Base-by-base conservation (phyloP, 306 rosid genomes). In the Gillenia trifoliata region DNA sequence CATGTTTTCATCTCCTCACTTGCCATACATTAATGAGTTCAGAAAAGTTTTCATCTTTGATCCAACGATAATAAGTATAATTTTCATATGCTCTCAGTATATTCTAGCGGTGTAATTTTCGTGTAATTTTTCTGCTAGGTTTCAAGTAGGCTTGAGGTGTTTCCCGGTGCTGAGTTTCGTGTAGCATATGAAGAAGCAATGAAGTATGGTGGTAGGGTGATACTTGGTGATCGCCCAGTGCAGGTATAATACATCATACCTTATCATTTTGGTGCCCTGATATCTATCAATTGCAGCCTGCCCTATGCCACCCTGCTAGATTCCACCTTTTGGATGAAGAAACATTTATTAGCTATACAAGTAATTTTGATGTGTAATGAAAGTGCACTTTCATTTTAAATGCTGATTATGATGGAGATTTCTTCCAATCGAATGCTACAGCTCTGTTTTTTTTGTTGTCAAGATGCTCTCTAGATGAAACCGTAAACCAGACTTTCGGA, bases 201-300 rank as follows among this genome's bases (percentile, higher is more conserved):
- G 83, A 94, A 94, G 79, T 94, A 94, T 62, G 93, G 99, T 63
- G 97, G 92, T 76, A 83, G 89, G 81, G 97, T 94, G 81, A 84
- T 92, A 76, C 97, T 94, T 69, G 99, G 99, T 40, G 99, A 94
- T 81, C 97, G 97, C 22, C 99, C 99, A 6, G 97, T 92, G 70
- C 91, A 92, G 93, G 99, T 94, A 82, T 73, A 84, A 47, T 78
- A 65, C 65, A 36, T 47, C 73, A 78, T 75, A 9, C 68, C 26
- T 64, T 64, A 33, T 40, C n/a, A 9, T 23, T 5, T 57, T 13
- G 23, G 55, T n/a, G 25, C 5, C 7, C n/a, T 5, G 16, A 38
- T 57, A 25, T 16, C 10, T 40, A 23, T 36, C 54, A 36, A 22
- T 36, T 36, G 75, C 19, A 70, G 47, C 36, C 40, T 52, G 66